Conservation (phyloP, 2,329 filamentous ascomycete species). For the Stagonosporopsis cucurbitacearum region DNA sequence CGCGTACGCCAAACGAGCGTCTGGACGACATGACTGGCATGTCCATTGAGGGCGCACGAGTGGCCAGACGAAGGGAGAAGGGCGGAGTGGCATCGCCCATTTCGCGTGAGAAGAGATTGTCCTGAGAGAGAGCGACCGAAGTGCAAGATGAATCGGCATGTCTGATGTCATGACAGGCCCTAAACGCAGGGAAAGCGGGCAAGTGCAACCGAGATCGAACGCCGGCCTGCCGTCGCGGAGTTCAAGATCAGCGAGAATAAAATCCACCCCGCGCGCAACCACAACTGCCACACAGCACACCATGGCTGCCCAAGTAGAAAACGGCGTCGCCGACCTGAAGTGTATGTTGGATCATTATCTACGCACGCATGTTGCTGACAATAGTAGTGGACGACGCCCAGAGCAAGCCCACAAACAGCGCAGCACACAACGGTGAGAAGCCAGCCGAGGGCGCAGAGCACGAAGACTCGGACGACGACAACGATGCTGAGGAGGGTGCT, state of each 20-base stretch:
- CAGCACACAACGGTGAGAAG: constrained; percentile 42
- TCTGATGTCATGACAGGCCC: constrained; percentile 35
- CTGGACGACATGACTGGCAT: constrained; percentile 26
- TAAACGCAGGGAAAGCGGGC: constrained; percentile 20
- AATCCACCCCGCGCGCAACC: constrained; percentile 6
- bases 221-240: constrained; percentile 13
- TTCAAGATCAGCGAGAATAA: constrained; percentile 21
- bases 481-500: constrained; percentile 58
- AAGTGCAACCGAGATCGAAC: constrained; percentile 18
- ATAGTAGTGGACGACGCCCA: constrained; percentile 47
- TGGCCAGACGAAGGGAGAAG: constrained; percentile 22
- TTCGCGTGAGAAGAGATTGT: constrained; percentile 4
- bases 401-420: constrained; percentile 39
- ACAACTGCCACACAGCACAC: constrained; percentile 16
- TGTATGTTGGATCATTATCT: constrained; percentile 32
- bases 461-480: constrained; percentile 62
- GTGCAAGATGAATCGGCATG: neutral
- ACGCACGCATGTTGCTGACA: constrained; percentile 8
- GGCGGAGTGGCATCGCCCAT: constrained; percentile 41
- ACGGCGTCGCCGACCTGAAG: constrained; percentile 48
- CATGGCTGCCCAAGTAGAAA: constrained; percentile 49
- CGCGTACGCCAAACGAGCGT: neutral
- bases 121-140: neutral
- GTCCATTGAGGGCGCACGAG: constrained; percentile 22
- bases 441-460: constrained; percentile 57